A percentile compares a stretch with the other conserved stretches of the same genome.
Conservation (phyloP, 768 basidiomycete genomes). For the Gelatoporia subvermispora region DNA sequence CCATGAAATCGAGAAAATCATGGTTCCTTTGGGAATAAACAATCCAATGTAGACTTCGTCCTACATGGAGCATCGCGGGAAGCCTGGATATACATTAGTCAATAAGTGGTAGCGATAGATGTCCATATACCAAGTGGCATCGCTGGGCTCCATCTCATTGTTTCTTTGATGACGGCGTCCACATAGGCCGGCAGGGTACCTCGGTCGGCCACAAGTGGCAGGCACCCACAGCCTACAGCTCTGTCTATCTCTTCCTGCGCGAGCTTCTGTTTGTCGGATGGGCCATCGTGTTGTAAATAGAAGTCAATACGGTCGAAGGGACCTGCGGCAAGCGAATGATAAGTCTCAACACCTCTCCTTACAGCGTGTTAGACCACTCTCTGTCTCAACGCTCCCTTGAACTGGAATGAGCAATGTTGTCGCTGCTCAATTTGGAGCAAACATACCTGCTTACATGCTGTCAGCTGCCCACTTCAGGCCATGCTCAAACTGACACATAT, state of each 20-base stretch:
- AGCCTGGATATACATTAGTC: slow-evolving; percentile 5
- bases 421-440: background rate
- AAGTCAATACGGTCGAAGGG: slow-evolving; percentile 20
- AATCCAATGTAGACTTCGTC: slow-evolving; percentile 19
- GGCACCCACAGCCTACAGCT: slow-evolving; percentile 15
- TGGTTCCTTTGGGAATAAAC: slow-evolving; percentile 20
- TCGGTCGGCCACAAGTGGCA: slow-evolving; percentile 17
- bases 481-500: background rate
- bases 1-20: slow-evolving; percentile 21
- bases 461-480: slow-evolving; percentile 8
- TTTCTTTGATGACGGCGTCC: no score
- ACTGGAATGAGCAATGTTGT: background rate
- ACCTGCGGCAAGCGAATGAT: slow-evolving; percentile 11
- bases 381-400: slow-evolving; percentile 10
- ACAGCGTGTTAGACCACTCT: background rate
- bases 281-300: slow-evolving; percentile 30
- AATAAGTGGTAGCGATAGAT: no score
- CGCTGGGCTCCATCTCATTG: no score
- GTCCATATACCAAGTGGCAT: slow-evolving; percentile 14
- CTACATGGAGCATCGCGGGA: slow-evolving; percentile 12
- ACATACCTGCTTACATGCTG: slow-evolving; percentile 10
- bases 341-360: slow-evolving; percentile 39
- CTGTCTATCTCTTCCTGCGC: slow-evolving; percentile 26
- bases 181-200: slow-evolving; percentile 15
- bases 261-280: slow-evolving; percentile 21